A percentile compares a stretch with the other conserved stretches of the same genome.
Conservation (phyloP, 2,329 filamentous ascomycete genomes). For the Penicillium sp. region DNA sequence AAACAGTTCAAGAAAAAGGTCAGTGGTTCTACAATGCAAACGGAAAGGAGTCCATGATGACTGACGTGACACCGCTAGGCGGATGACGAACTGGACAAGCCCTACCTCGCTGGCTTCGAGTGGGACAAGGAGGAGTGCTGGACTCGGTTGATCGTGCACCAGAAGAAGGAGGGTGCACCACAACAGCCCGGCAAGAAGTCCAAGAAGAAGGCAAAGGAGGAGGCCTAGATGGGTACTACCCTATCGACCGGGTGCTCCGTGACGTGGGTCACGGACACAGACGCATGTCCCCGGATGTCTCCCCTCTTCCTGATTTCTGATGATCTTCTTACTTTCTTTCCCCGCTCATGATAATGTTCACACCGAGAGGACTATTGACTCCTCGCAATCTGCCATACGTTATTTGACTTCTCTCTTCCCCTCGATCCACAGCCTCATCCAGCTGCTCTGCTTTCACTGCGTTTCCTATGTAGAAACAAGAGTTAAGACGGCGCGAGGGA, state of each 20-base stretch:
- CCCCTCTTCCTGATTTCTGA: background rate
- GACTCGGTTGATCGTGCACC: conserved; percentile 81
- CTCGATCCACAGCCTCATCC: conserved; percentile 1
- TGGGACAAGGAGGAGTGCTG: conserved; percentile 93
- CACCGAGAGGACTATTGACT: conserved; percentile 9
- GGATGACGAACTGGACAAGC: conserved; percentile 84
- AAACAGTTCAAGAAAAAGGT: conserved; percentile 97
- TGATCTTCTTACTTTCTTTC: background rate
- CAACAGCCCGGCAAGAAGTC: conserved; percentile 51
- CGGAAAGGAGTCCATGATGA: background rate
- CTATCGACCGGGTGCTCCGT: background rate
- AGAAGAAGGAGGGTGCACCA: conserved; percentile 62
- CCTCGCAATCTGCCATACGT: conserved; percentile 3
- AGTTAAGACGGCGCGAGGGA: conserved; percentile 24
- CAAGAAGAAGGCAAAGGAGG: conserved; percentile 49
- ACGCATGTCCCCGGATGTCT: background rate
- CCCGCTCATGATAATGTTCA: conserved; percentile 1
- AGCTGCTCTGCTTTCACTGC: conserved; percentile 16
- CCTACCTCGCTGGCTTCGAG: conserved; percentile 90
- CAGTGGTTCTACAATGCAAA: conserved; percentile 33
- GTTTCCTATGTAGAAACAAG: conserved; percentile 29
- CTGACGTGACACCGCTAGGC: conserved; percentile 52
- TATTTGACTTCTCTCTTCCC: conserved; percentile 1
- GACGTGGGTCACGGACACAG: background rate
- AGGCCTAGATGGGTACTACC: conserved; percentile 28